A percentile compares a stretch with the other conserved stretches of the same genome.
These are phyloP conservation scores for Cystoderma amianthinum DNA, from an alignment of 768 basidiomycete genomes.

Conservation along the genomic window DNA sequence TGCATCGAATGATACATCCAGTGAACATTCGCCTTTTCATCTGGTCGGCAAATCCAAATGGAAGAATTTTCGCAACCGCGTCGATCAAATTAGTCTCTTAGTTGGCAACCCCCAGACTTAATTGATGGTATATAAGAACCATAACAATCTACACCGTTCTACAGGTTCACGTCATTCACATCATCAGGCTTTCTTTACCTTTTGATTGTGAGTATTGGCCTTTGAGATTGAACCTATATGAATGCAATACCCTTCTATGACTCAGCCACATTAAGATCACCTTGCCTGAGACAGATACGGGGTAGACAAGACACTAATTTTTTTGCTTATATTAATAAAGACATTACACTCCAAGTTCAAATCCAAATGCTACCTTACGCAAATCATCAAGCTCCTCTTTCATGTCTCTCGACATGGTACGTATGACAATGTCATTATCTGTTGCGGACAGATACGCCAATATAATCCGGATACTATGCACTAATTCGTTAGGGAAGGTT, in stretches of 20 bases:
- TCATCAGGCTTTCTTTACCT: conserved; percentile 8
- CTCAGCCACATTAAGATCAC: conserved; percentile 62
- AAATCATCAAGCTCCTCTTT: conserved; percentile 47
- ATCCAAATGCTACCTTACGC: conserved; percentile 34
- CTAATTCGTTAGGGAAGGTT: conserved; percentile 25
- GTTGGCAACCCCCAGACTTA: conserved; percentile 33
- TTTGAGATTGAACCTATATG: conserved; percentile 44
- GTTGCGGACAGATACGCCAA: conserved; percentile 63
- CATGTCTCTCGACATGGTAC: conserved; percentile 73
- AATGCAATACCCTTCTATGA: conserved; percentile 66
- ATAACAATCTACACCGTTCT: conserved; percentile 1
- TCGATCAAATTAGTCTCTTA: conserved; percentile 70
- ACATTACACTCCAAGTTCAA: conserved; percentile 18
- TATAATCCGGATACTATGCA: conserved; percentile 50
- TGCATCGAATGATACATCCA: conserved; percentile 33
- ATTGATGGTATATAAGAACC: conserved; percentile 8
- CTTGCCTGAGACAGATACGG: conserved; percentile 92
- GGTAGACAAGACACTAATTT: conserved; percentile 39
- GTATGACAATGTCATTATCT: conserved; percentile 67
- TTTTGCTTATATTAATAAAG: background rate
- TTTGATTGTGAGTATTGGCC: conserved; percentile 11
- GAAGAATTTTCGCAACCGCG: conserved; percentile 59
- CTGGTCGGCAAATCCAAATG: conserved; percentile 59
- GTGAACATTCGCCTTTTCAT: conserved; percentile 50
- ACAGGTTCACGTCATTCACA: conserved; percentile 17